Conservation (phyloP, 306 rosid genomes). For the Cucumis melo region DNA sequence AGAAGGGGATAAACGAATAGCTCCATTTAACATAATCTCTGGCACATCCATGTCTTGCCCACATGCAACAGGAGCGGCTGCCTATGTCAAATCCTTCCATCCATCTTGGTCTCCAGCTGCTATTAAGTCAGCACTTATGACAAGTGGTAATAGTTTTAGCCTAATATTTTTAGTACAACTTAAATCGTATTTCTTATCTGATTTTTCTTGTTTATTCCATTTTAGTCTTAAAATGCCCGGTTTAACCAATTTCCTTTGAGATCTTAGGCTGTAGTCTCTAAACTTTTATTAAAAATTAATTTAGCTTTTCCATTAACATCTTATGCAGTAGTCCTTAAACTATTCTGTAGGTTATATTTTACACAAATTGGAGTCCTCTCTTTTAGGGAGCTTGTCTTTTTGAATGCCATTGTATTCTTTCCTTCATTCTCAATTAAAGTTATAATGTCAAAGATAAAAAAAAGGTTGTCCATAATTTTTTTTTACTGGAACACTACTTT, state of each 20-base stretch:
- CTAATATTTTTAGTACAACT: neutral
- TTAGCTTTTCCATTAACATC: neutral
- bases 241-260: neutral
- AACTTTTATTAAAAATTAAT: neutral
- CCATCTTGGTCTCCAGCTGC: slow-evolving; percentile 31
- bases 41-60: slow-evolving; percentile 35
- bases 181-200: neutral
- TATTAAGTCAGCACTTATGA: slow-evolving; percentile 24
- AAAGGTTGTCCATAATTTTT: too few species aligned
- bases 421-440: too few species aligned
- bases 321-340: too few species aligned
- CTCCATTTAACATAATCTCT: slow-evolving; percentile 15
- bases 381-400: too few species aligned
- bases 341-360: too few species aligned
- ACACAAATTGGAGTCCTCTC: too few species aligned
- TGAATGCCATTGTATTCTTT: too few species aligned
- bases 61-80: slow-evolving; percentile 19
- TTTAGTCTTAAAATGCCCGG: neutral
- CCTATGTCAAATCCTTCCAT: slow-evolving; percentile 20
- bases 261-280: neutral
- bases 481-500: neutral
- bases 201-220: neutral
- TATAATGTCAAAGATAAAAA: too few species aligned
- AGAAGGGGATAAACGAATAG: neutral
- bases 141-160: slow-evolving; percentile 6